Evolutionary conservation across 441 rosid species (phyloP), one percentile per base, ranked within the genome.

Genomic region (Pelargonium cotyledonis): DNA sequence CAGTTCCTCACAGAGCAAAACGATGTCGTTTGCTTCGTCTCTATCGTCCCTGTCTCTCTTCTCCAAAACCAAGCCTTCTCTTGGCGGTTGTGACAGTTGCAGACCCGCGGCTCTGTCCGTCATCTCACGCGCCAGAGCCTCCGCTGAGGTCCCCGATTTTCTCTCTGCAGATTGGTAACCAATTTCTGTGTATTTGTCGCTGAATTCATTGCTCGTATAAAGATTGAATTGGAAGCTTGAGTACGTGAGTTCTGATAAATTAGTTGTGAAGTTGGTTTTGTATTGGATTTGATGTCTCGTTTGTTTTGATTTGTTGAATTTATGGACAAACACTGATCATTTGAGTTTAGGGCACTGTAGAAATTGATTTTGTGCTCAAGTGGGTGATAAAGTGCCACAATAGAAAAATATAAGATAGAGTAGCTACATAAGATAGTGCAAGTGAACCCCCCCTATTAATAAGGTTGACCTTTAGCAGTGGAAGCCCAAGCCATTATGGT

Each of bases 111-210:
- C 73, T 18, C 35, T 73, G 68, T 58, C 73, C 12, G 19, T 73
- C 10, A 65, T 82, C 75, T 72, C 65, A 65, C 86, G 83, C 67
- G 66, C 84, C n/a, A 78, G 77, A 68, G 87, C 91, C 71, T 86
- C 94, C 4, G 80, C 88, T 63, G 97, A 88, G 23, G 86, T 92
- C 65, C 96, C 97, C 8, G 96, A 92, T 77, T 89, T 82, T 76
- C 85, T 92, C 80, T 89, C 95, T 40, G 86, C 88, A 0, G 87
- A 89, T 73, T 92, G 96, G 97, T 92, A 80, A 9, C 68, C 60
- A 47, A 47, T 11, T 8, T 47, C 5, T 47, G 14, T 47, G 55
- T 47, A 47, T 47, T 8, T n/a, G 15, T 47, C 11, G 55, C 55
- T 47, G 11, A 47, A 12, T 47, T 47, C 2, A 14, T 7, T 2